phyloP scores from a whole-genome alignment of 352 stramenopile genomes.

The Globisporangium nagaii region DNA sequence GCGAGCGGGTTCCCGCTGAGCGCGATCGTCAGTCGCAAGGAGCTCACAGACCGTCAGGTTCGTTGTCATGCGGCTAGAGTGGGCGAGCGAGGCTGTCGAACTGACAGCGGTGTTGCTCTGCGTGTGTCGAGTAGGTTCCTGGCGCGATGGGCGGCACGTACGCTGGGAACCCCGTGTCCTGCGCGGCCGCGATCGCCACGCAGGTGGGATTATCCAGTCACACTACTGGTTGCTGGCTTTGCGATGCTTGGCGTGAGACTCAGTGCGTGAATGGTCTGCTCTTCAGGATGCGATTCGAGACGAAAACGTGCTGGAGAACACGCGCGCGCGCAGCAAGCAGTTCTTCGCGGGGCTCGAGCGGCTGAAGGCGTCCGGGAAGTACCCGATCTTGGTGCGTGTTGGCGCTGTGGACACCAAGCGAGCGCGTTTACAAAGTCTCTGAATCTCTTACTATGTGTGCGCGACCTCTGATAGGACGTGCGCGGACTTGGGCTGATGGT shows the following conservation, averaged over 20 bases:
- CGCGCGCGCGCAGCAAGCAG: constrained; percentile 57
- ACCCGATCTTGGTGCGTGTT: constrained; percentile 39
- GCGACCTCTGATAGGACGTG: constrained; percentile 73
- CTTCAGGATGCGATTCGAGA: constrained; percentile 80
- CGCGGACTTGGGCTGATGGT: constrained; percentile 92
- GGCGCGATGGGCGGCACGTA: constrained; percentile 93
- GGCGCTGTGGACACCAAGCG: no score
- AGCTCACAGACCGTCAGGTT: constrained; percentile 74
- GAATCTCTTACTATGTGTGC: no score
- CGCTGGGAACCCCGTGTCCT: constrained; percentile 89
- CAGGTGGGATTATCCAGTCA: no score
- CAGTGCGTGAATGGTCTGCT: neutral
- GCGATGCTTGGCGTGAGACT: no score
- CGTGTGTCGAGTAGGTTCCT: constrained; percentile 24
- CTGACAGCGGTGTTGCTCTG: no score
- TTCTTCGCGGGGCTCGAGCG: constrained; percentile 68
- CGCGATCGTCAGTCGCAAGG: constrained; percentile 81
- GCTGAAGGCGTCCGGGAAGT: constrained; percentile 68
- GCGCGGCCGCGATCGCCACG: constrained; percentile 86
- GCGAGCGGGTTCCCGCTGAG: constrained; percentile 90
- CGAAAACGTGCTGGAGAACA: constrained; percentile 88
- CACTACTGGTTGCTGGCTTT: no score
- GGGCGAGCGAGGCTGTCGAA: no score
- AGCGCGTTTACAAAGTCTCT: no score
- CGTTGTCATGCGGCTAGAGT: no score